These are phyloP conservation scores for Melaleuca quinquenervia DNA, from an alignment of 345 rosid species.

Conservation along the genomic window DNA sequence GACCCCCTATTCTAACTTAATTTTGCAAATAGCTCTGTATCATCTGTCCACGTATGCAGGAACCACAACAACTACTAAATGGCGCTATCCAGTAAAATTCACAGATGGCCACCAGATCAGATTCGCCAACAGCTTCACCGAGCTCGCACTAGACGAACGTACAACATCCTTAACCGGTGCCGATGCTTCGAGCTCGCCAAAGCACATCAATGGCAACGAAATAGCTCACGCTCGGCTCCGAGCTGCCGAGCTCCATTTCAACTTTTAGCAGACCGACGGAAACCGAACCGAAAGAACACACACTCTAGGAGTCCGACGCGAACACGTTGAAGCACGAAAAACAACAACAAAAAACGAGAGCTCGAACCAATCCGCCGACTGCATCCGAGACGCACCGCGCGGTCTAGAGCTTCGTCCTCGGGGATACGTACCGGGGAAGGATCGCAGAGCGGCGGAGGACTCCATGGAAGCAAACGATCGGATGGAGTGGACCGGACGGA, in stretches of 20 bases:
- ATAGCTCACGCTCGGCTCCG: background rate
- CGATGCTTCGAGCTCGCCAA: background rate
- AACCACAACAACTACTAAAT: background rate
- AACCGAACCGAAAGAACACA: background rate
- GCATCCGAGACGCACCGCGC: background rate
- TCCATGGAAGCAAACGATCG: constrained; percentile 37
- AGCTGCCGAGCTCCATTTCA: background rate
- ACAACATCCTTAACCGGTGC: background rate
- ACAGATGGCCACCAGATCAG: background rate
- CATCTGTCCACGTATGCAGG: background rate
- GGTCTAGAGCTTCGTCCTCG: background rate
- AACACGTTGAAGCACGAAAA: too few species aligned
- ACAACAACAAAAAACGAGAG: background rate
- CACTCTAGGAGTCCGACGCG: background rate
- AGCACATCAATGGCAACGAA: background rate
- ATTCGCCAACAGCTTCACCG: background rate
- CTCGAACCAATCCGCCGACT: background rate
- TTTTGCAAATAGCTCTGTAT: too few species aligned
- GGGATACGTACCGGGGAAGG: constrained; percentile 40
- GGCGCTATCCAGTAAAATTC: background rate
- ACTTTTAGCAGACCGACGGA: background rate
- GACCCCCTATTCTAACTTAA: background rate
- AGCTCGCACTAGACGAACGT: background rate
- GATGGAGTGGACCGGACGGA: background rate
- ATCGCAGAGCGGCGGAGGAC: constrained; percentile 55